Percentiles rank a stretch among this genome's conserved stretches.
These are phyloP conservation scores for Sistotremastrum niveocremeum DNA, from an alignment of 768 basidiomycete species.

Conservation along the genomic window DNA sequence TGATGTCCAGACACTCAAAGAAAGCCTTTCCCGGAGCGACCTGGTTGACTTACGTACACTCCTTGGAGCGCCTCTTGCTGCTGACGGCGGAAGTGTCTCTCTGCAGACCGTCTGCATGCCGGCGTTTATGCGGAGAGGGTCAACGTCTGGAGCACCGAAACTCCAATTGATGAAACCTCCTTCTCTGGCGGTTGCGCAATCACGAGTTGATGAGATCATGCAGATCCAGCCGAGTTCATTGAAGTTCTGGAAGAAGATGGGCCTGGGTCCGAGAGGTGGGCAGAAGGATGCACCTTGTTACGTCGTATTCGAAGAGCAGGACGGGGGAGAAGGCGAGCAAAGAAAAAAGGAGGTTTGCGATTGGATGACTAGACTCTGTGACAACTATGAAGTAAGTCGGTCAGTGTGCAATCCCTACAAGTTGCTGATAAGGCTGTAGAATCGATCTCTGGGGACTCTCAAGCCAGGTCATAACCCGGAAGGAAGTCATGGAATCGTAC, in stretches of 20 bases:
- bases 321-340: conserved; percentile 24
- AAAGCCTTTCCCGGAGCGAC: conserved; percentile 20
- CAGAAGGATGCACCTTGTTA: conserved; percentile 57
- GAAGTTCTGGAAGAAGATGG: conserved; percentile 79
- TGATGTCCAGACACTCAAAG: not conserved
- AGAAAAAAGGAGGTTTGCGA: conserved; percentile 31
- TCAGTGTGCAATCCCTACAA: not conserved
- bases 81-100: conserved; percentile 13
- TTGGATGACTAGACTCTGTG: conserved; percentile 46
- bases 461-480: too few species aligned
- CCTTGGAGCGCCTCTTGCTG: conserved; percentile 22
- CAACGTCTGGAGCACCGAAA: not conserved
- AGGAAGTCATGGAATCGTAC: conserved; percentile 37
- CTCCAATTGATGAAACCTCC: conserved; percentile 31
- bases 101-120: conserved; percentile 18
- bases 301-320: conserved; percentile 47
- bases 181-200: conserved; percentile 51
- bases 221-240: conserved; percentile 57
- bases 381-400: conserved; percentile 43
- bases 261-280: conserved; percentile 55
- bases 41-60: conserved; percentile 46
- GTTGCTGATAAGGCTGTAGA: too few species aligned
- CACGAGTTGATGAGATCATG: conserved; percentile 39
- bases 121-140: conserved; percentile 1
- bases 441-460: too few species aligned